These are phyloP conservation scores for Colletotrichum sp. DNA, from an alignment of 2,329 filamentous ascomycete genomes.

Conservation along the genomic window DNA sequence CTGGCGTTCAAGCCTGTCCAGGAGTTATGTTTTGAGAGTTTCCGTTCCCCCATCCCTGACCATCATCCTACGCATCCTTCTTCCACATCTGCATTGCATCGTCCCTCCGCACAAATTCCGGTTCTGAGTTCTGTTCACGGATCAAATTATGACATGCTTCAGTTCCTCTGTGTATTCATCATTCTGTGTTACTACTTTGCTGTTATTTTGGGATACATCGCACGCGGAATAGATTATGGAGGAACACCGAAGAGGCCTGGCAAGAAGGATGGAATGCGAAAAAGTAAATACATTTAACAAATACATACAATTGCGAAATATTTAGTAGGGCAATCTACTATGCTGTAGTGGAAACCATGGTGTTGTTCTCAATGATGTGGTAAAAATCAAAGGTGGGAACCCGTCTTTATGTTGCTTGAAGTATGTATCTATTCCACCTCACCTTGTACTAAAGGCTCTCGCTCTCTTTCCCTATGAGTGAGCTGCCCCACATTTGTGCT, in stretches of 20 bases:
- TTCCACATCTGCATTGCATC: background rate
- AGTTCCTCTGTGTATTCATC: fast-evolving
- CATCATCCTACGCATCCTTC: background rate
- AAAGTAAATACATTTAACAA: background rate
- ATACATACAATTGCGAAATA: background rate
- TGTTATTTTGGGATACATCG: background rate
- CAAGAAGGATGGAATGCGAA: background rate
- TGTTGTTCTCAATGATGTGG: background rate
- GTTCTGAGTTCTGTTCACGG: background rate
- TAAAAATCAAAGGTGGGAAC: background rate
- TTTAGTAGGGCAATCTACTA: background rate
- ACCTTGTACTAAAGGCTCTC: background rate
- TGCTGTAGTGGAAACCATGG: background rate
- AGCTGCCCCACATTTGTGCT: background rate
- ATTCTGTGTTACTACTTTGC: background rate
- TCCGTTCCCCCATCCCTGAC: background rate
- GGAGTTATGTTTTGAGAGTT: background rate
- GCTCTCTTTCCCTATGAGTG: background rate
- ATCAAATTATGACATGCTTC: background rate
- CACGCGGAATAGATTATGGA: background rate
- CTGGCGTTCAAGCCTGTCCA: background rate
- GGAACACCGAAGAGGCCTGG: fast-evolving
- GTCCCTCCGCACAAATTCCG: background rate
- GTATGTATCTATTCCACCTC: background rate
- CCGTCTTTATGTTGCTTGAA: background rate